Evolutionary conservation across 495 filamentous ascomycete species (phyloP).

Genomic region (Cudoniella acicularis): DNA sequence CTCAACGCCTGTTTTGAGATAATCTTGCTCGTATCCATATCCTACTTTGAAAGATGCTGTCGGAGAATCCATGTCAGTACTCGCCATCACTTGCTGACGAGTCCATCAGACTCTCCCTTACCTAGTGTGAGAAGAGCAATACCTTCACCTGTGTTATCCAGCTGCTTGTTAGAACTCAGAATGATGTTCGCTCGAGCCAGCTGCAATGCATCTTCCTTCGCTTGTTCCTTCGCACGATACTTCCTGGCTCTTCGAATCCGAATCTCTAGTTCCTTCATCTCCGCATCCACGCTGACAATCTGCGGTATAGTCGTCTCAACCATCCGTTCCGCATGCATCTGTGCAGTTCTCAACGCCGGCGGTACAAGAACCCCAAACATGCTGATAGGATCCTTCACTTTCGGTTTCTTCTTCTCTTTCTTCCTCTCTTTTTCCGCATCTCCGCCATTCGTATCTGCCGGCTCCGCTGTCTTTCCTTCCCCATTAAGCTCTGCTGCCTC

Average conservation of each 20-base stretch:
- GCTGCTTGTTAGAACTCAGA: neutral
- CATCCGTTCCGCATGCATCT: conserved; percentile 38
- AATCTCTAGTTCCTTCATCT: conserved; percentile 49
- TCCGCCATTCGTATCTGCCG: neutral
- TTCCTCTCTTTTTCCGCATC: conserved; percentile 4
- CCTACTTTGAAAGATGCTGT: too few relatives aligned
- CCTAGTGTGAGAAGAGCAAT: neutral
- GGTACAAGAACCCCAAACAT: conserved; percentile 72
- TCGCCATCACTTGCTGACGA: neutral
- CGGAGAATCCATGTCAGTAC: neutral
- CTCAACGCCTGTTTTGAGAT: too few relatives aligned
- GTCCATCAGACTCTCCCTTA: neutral
- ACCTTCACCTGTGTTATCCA: neutral
- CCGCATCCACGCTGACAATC: conserved; percentile 34
- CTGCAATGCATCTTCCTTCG: neutral
- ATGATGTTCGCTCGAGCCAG: neutral
- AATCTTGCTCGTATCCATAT: too few relatives aligned
- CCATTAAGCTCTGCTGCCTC: neutral
- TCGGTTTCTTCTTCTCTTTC: conserved; percentile 9
- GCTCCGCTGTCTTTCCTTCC: neutral
- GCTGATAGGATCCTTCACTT: conserved; percentile 51
- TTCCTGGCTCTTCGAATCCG: conserved; percentile 47
- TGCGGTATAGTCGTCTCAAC: conserved; percentile 43
- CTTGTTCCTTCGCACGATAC: conserved; percentile 37
- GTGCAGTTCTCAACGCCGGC: conserved; percentile 54